phyloP scores from a whole-genome alignment of 495 filamentous ascomycete genomes.

The Rhypophila decipiens region DNA sequence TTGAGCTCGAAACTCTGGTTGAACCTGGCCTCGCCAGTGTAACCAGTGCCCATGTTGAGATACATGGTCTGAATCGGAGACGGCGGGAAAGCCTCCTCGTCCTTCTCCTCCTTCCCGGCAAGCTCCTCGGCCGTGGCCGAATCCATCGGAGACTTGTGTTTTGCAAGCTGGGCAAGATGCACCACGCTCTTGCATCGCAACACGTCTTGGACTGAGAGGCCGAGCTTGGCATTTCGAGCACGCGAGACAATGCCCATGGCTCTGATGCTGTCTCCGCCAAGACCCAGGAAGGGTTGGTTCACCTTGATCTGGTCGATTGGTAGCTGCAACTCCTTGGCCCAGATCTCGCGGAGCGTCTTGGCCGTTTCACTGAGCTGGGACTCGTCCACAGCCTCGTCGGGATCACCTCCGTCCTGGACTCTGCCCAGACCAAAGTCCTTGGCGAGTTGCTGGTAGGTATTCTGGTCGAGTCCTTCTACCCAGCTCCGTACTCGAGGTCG shows the following conservation, averaged over 20 bases:
- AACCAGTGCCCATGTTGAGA: conserved; percentile 39
- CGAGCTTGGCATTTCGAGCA: conserved; percentile 15
- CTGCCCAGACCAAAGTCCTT: neutral
- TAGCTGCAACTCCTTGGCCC: conserved; percentile 19
- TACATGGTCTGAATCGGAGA: conserved; percentile 57
- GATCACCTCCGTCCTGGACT: conserved; percentile 4
- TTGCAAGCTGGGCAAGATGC: conserved; percentile 18
- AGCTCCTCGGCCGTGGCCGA: too few relatives aligned
- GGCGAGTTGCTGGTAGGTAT: neutral
- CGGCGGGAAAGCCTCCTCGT: conserved; percentile 34
- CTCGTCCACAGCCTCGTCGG: conserved; percentile 13
- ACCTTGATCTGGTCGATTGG: conserved; percentile 30
- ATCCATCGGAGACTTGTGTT: too few relatives aligned
- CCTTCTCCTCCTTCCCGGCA: too few relatives aligned
- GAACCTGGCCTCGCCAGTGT: conserved; percentile 49
- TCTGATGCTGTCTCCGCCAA: conserved; percentile 49
- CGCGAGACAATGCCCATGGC: conserved; percentile 49
- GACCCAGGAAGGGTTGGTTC: conserved; percentile 44
- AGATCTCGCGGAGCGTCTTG: conserved; percentile 15
- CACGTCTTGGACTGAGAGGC: conserved; percentile 19
- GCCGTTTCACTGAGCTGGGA: neutral
- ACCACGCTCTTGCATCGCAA: conserved; percentile 21
- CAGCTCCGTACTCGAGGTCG: conserved; percentile 15
- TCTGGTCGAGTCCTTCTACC: conserved; percentile 9
- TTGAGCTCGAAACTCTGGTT: conserved; percentile 55